phyloP scores from a whole-genome alignment of 108 stramenopile genomes.

The Nannochloropsis gaditana region DNA sequence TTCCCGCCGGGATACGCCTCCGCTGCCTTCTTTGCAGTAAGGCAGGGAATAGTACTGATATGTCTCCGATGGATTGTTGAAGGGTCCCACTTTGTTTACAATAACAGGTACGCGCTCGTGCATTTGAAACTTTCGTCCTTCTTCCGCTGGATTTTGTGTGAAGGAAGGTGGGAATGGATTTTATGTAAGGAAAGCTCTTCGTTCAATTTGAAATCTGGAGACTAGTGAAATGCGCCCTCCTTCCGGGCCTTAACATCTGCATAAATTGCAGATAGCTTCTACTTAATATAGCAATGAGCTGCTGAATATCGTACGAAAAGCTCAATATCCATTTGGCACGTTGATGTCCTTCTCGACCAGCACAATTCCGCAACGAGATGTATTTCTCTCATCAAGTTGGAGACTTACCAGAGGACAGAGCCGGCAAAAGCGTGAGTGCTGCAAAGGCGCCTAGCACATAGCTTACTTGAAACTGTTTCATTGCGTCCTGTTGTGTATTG shows the following conservation, averaged over 20 bases:
- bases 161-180: background rate
- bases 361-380: no score
- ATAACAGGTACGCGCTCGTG: slow-evolving; percentile 20
- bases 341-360: no score
- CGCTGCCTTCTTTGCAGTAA: slow-evolving; percentile 76
- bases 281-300: no score
- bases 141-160: background rate
- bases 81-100: slow-evolving; percentile 65
- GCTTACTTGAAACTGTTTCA: background rate
- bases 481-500: background rate
- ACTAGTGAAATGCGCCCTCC: no score
- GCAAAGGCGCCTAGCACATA: background rate
- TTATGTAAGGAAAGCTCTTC: no score
- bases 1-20: background rate
- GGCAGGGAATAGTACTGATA: slow-evolving; percentile 96
- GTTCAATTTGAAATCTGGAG: no score
- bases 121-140: background rate
- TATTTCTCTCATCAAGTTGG: background rate
- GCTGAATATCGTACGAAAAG: no score
- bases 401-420: background rate
- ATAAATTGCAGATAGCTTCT: no score
- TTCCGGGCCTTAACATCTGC: no score
- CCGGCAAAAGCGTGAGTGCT: background rate
- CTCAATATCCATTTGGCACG: no score
- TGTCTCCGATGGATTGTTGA: slow-evolving; percentile 97